phyloP scores from a whole-genome alignment of 768 basidiomycete genomes.

The Xanthoconium purpureum region DNA sequence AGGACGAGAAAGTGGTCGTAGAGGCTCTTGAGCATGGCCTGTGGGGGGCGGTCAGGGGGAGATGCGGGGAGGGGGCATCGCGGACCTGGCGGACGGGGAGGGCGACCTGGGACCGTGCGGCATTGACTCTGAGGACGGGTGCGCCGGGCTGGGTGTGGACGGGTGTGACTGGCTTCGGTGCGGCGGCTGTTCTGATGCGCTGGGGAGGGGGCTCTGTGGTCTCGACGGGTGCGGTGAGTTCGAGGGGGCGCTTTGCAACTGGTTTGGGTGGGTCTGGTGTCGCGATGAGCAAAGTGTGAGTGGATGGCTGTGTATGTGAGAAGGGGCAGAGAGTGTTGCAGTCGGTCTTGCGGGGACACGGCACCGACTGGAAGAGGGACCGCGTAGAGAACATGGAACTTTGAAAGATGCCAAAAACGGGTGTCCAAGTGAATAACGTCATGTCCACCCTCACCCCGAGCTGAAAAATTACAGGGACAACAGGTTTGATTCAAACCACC shows the following conservation, averaged over 20 bases:
- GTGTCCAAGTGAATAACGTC: too few species aligned
- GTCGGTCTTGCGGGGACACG: slow-evolving; percentile 52
- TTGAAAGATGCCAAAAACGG: too few species aligned
- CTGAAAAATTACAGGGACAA: neutral
- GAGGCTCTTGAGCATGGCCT: slow-evolving; percentile 74
- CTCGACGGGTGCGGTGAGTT: slow-evolving; percentile 22
- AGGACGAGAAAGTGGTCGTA: slow-evolving; percentile 70
- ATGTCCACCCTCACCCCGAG: neutral
- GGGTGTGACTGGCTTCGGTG: slow-evolving; percentile 42
- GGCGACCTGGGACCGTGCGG: slow-evolving; percentile 68
- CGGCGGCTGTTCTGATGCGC: slow-evolving; percentile 51
- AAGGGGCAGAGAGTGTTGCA: slow-evolving; percentile 63
- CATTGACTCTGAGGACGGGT: slow-evolving; percentile 62
- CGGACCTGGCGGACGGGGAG: slow-evolving; percentile 71
- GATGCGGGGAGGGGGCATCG: neutral
- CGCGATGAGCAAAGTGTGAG: slow-evolving; percentile 16
- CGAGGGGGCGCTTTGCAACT: slow-evolving; percentile 48
- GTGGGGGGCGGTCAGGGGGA: neutral
- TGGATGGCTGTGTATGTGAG: slow-evolving; percentile 48
- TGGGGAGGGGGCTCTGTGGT: slow-evolving; percentile 58
- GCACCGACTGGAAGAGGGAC: slow-evolving; percentile 52
- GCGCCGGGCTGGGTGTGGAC: slow-evolving; percentile 45
- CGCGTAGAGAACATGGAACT: slow-evolving; percentile 59
- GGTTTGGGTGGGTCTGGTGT: slow-evolving; percentile 14
- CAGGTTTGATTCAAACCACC: neutral